Conservation (phyloP, 108 stramenopile genomes). For the Fragilaria crotonensis region DNA sequence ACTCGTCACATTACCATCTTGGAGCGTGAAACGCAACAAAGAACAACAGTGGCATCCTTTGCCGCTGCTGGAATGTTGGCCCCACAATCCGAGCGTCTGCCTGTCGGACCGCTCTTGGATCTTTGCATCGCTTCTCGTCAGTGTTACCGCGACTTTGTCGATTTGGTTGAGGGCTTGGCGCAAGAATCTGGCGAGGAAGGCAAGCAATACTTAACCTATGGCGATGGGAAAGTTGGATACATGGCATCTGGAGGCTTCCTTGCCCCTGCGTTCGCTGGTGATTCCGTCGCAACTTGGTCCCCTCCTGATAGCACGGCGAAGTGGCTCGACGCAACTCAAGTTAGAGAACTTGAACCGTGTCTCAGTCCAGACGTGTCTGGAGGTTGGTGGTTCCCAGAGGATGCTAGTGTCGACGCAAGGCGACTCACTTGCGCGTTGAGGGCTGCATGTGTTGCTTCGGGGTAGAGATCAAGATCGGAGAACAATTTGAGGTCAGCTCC, state of each 20-base stretch:
- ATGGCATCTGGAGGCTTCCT: conserved; percentile 84
- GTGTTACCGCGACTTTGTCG: conserved; percentile 69
- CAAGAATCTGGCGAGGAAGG: conserved; percentile 56
- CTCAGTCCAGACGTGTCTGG: conserved; percentile 70
- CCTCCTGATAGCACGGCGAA: conserved; percentile 55
- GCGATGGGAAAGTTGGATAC: conserved; percentile 45
- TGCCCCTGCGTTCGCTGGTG: conserved; percentile 89
- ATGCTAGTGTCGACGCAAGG: conserved; percentile 89
- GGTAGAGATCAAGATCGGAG: conserved; percentile 73
- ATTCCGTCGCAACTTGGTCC: conserved; percentile 78
- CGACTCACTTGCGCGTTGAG: conserved; percentile 58
- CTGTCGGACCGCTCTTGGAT: conserved; percentile 71
- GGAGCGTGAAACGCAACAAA: conserved; percentile 30
- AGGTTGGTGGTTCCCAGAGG: conserved; percentile 96
- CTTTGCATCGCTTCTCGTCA: conserved; percentile 67
- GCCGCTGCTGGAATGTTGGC: conserved; percentile 86
- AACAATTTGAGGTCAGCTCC: conserved; percentile 48
- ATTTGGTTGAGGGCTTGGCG: conserved; percentile 54
- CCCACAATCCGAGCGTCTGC: conserved; percentile 82
- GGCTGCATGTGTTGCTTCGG: conserved; percentile 73
- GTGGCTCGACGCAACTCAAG: conserved; percentile 82
- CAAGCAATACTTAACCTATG: conserved; percentile 27
- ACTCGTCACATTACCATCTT: conserved; percentile 63
- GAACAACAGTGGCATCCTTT: conserved; percentile 38
- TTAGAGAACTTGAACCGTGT: conserved; percentile 79